These are phyloP conservation scores for Pichia cabralensis DNA, from an alignment of 805 yeast species.

Conservation along the genomic window DNA sequence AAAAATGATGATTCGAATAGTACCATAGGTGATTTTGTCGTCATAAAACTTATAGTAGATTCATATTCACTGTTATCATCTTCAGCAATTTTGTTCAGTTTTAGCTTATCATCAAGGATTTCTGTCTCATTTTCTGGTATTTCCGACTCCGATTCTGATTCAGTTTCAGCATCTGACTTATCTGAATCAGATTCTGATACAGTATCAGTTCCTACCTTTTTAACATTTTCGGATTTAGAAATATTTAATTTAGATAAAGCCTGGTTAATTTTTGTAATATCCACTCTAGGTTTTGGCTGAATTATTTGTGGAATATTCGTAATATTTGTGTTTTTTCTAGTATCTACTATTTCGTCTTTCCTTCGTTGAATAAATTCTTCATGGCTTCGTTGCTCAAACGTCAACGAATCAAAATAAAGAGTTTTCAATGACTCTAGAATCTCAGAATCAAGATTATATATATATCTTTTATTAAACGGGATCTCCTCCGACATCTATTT, in stretches of 20 bases:
- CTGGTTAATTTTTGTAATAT: neutral
- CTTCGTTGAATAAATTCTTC: constrained; percentile 13
- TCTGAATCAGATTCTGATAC: constrained; percentile 24
- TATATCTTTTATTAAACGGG: constrained; percentile 31
- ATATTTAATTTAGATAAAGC: constrained; percentile 3
- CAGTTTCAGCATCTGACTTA: neutral
- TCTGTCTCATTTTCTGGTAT: constrained; percentile 3
- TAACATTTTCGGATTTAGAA: constrained; percentile 1
- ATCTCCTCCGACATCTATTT: constrained; percentile 8
- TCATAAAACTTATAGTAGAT: constrained; percentile 39
- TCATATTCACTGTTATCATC: constrained; percentile 15
- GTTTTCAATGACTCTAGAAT: constrained; percentile 39
- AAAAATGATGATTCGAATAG: constrained; percentile 42
- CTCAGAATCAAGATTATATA: constrained; percentile 34
- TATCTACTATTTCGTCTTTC: constrained; percentile 7
- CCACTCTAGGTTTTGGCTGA: constrained; percentile 10
- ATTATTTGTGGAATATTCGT: neutral
- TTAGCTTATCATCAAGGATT: neutral
- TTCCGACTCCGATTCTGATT: constrained; percentile 27
- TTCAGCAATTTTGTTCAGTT: neutral
- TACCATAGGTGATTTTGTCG: constrained; percentile 63
- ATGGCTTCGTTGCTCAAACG: constrained; percentile 25
- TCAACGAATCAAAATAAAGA: constrained; percentile 44
- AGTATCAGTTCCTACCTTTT: constrained; percentile 34
- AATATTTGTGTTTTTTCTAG: neutral